Evolutionary conservation across 352 stramenopile species (phyloP), one percentile per base, ranked within the genome.

Genomic region (Phytopythium vexans): DNA sequence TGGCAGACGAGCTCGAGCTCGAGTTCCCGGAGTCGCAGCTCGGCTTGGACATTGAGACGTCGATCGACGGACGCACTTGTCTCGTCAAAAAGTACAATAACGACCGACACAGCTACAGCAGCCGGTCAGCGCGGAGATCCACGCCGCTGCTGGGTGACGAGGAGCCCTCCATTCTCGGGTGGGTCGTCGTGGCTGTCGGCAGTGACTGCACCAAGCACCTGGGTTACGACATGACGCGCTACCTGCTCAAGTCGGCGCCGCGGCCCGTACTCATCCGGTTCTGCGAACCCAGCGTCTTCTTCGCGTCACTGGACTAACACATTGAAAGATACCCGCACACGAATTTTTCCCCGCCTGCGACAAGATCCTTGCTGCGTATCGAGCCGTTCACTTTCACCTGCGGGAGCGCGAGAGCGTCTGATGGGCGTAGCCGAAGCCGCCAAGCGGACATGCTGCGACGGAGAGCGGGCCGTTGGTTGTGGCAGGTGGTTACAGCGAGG

Each of bases 21-120:
- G 75, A 72, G 49, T 92, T 92, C 49, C 67, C 56, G 0, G 68
- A 86, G 8, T 49, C 62, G 4, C 62, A 70, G 12, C 52, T 92
- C 8, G 82, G 82, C 0, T 52, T 92, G 2, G 76, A 87, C 32
- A 92, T 92, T 44, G 82, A 92, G 66, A 92, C 82, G 33, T 87
- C 75, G 9, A 77, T 89, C 48, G 82, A 92, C 52, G 72, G 70
- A 4, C 82, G 72, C 15, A 74, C 74, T 34, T 88, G 79, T 27
- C 52, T 88, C 36, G 79, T 90, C 21, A 89, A 87, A 60, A 76
- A 63, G 33, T 84, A 84, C 41, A 47, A 41, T 4, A 68, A 63
- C 40, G 50, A 70, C 41, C 70, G 72, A 21, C 73, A 86, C 63
- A 76, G 67, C 52, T 78, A 73, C 56, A 72, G 58, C 65, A 82